Evolutionary conservation across 768 basidiomycete genomes (phyloP).

Genomic region (Mycena crocata): DNA sequence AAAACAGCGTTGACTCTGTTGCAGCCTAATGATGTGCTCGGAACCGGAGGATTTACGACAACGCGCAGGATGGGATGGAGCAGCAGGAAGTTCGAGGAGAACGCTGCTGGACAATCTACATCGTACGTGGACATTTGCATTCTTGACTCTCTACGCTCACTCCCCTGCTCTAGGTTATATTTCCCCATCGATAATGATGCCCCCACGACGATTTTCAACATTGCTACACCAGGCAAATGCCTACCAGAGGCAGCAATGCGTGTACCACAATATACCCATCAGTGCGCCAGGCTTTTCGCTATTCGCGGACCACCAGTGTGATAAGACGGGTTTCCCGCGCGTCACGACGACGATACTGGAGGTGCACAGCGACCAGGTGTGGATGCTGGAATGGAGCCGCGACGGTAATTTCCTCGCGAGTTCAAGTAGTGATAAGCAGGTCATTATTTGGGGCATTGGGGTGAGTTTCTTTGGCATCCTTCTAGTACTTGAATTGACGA

Average conservation of each 20-base stretch:
- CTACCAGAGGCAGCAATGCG: constrained; percentile 83
- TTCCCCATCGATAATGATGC: constrained; percentile 93
- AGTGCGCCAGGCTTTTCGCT: constrained; percentile 76
- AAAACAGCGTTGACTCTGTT: constrained; percentile 29
- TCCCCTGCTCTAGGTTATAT: constrained; percentile 73
- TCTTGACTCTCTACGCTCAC: not conserved
- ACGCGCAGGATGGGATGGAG: constrained; percentile 91
- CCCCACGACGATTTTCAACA: constrained; percentile 86
- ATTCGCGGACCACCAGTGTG: constrained; percentile 88
- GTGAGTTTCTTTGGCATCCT: constrained; percentile 58
- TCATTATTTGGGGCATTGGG: constrained; percentile 89
- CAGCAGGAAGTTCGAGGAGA: constrained; percentile 80
- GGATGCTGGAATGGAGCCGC: constrained; percentile 96
- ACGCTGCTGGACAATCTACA: constrained; percentile 84
- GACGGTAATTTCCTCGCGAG: constrained; percentile 87
- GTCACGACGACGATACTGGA: constrained; percentile 87
- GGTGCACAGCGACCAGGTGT: constrained; percentile 93
- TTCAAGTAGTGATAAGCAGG: constrained; percentile 87
- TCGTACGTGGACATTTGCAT: constrained; percentile 58
- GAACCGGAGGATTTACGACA: constrained; percentile 85
- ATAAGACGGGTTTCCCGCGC: constrained; percentile 84
- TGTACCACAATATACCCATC: constrained; percentile 85
- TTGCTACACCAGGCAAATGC: constrained; percentile 87
- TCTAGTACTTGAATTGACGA: not conserved
- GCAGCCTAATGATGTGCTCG: constrained; percentile 92